These are phyloP conservation scores for Corrigiola litoralis DNA, from an alignment of 179 eudicot genomes.

Conservation along the genomic window DNA sequence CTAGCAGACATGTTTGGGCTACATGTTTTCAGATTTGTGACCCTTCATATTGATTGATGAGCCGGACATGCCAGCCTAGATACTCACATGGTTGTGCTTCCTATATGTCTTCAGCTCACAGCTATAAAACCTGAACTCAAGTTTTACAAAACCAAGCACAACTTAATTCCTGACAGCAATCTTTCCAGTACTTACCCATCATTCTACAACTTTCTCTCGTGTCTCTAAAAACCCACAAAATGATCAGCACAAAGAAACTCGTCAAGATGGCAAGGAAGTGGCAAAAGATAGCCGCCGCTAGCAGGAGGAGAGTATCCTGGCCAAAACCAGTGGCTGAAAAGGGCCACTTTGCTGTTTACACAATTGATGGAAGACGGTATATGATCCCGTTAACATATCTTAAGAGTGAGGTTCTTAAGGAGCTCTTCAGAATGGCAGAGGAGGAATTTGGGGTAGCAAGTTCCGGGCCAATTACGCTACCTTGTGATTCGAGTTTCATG, in stretches of 20 bases:
- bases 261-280: constrained; percentile 11
- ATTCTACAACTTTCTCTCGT: not conserved
- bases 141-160: not conserved
- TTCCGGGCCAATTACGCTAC: constrained; percentile 18
- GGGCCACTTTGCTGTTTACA: constrained; percentile 14
- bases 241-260: constrained; percentile 8
- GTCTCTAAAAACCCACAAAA: not conserved
- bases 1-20: not conserved
- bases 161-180: not conserved
- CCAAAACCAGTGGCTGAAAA: not conserved
- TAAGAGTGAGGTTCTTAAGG: not conserved
- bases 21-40: no score
- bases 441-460: constrained; percentile 16
- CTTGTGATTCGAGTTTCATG: constrained; percentile 16
- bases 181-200: not conserved
- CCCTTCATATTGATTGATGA: no score
- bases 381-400: constrained; percentile 15
- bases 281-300: constrained; percentile 2
- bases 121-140: constrained; percentile 2
- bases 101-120: not conserved
- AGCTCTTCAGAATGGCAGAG: constrained; percentile 18
- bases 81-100: constrained; percentile 3
- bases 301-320: constrained; percentile 1
- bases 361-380: constrained; percentile 8
- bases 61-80: no score